Conservation (phyloP, 202 grass and related monocot genomes). For the Hordeum pubiflorum region DNA sequence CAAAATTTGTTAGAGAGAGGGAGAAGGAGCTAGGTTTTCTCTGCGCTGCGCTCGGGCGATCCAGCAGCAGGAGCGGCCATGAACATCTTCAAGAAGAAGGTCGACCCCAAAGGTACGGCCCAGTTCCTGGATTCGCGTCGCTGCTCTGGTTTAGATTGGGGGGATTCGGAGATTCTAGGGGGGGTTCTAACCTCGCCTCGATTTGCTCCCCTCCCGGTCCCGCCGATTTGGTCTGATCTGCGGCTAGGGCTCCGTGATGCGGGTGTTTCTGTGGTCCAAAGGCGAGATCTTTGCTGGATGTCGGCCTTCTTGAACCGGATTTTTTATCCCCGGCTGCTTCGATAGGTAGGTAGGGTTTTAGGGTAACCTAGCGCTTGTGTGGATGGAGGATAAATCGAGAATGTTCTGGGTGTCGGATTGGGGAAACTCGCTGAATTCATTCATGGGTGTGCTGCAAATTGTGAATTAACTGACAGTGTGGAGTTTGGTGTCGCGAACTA, state of each 20-base stretch:
- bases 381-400: background rate
- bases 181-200: background rate
- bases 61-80: constrained; percentile 36
- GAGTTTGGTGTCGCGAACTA: background rate
- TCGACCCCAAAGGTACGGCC: constrained; percentile 66
- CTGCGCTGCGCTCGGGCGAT: background rate
- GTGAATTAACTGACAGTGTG: background rate
- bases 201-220: background rate
- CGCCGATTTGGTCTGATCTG: background rate
- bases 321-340: background rate
- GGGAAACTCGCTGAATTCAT: background rate
- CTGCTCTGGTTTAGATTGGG: background rate
- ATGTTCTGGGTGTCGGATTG: background rate
- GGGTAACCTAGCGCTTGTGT: background rate
- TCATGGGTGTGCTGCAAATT: background rate
- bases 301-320: background rate
- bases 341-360: constrained; percentile 26
- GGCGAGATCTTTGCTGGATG: constrained; percentile 10
- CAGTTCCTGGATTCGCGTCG: background rate
- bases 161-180: background rate
- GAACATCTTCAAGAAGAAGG: constrained; percentile 95
- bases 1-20: constrained; percentile 11
- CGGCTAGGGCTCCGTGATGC: background rate
- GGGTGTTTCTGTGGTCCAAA: background rate
- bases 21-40: background rate